These are phyloP conservation scores for Arachnomyces sp. DNA, from an alignment of 2,329 filamentous ascomycete genomes.

Conservation along the genomic window DNA sequence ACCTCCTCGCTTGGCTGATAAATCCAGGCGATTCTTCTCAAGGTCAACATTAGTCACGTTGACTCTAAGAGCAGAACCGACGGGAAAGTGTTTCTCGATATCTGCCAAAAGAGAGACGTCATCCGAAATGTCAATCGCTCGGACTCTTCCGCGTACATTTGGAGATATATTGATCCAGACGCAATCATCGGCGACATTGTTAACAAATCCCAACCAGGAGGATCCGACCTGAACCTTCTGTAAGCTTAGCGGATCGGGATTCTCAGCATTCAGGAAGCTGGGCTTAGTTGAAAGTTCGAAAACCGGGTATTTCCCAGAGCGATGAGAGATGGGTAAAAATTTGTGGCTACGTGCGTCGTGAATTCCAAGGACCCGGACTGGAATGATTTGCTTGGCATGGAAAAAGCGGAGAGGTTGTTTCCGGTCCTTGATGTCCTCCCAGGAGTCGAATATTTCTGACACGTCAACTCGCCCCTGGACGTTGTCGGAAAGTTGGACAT, in stretches of 20 bases:
- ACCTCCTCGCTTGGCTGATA: conserved; percentile 64
- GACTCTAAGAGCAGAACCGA: conserved; percentile 81
- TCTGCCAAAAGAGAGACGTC: conserved; percentile 73
- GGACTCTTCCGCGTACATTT: conserved; percentile 75
- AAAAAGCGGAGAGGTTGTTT: conserved; percentile 75
- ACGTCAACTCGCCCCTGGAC: conserved; percentile 89
- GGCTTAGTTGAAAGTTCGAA: conserved; percentile 81
- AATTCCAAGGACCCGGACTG: conserved; percentile 72
- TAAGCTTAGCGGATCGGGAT: conserved; percentile 60
- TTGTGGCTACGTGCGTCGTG: conserved; percentile 86
- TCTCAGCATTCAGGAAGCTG: conserved; percentile 45
- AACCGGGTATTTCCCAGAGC: conserved; percentile 67
- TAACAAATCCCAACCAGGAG: conserved; percentile 74
- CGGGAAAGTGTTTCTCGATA: conserved; percentile 70
- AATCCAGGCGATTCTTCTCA: conserved; percentile 67
- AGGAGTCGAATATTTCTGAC: conserved; percentile 81
- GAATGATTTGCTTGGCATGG: conserved; percentile 60
- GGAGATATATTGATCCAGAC: conserved; percentile 90
- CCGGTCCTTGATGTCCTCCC: conserved; percentile 75
- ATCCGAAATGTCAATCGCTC: conserved; percentile 75
- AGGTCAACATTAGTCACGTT: conserved; percentile 68
- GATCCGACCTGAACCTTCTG: conserved; percentile 66
- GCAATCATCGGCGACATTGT: conserved; percentile 72
- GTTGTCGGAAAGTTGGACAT: conserved; percentile 79
- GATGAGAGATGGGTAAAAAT: conserved; percentile 85